These are phyloP conservation scores for Raphanus sativus DNA, from an alignment of 345 rosid genomes.

Conservation along the genomic window DNA sequence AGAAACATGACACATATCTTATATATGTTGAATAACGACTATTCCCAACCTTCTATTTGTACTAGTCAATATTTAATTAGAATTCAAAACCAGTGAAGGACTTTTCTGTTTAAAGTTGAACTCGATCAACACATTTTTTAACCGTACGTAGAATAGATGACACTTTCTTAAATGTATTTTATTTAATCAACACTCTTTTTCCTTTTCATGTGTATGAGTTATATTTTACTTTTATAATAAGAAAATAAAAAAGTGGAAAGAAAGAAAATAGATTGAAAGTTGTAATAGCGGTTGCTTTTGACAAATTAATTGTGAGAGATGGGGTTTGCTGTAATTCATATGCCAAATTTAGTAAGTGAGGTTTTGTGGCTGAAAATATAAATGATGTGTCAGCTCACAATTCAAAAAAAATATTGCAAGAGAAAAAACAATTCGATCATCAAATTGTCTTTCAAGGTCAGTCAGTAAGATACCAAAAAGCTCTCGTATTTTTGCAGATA, in stretches of 20 bases:
- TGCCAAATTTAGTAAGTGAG: constrained; percentile 32
- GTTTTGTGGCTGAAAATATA: constrained; percentile 32
- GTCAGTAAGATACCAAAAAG: not conserved
- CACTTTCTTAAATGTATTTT: not conserved
- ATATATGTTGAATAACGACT: constrained; percentile 27
- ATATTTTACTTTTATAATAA: not conserved
- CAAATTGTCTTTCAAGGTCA: not conserved
- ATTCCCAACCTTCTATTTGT: constrained; percentile 28
- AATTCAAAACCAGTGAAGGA: not conserved
- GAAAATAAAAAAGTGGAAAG: not conserved
- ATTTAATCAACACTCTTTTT: not conserved
- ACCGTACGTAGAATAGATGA: not conserved
- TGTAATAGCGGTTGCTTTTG: constrained; percentile 10
- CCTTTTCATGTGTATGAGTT: not conserved
- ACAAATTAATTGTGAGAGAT: not conserved
- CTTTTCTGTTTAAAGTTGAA: not conserved
- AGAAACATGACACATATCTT: constrained; percentile 24
- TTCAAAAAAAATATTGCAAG: not conserved
- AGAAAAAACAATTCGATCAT: not conserved
- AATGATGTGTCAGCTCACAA: constrained; percentile 30
- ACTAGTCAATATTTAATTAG: not conserved
- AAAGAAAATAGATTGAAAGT: not conserved
- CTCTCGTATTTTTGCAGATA: not conserved
- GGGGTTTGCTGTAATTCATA: constrained; percentile 18
- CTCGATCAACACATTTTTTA: not conserved